Conservation (phyloP, 2,329 filamentous ascomycete species). For the Akanthomyces dipterigenus region DNA sequence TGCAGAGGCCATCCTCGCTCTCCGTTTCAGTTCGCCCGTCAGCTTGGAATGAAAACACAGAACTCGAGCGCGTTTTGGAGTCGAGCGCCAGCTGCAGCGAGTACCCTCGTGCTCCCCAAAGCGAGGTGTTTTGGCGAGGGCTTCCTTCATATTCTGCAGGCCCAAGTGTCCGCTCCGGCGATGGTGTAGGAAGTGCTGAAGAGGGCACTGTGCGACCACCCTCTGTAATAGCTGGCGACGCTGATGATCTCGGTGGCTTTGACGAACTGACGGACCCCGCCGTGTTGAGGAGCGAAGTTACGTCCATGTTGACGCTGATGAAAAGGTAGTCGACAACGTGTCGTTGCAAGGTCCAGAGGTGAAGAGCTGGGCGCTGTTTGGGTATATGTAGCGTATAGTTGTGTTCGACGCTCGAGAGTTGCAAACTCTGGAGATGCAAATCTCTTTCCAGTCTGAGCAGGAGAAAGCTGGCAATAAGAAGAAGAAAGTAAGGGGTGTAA, state of each 20-base stretch:
- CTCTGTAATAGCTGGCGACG: constrained; percentile 9
- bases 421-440: not conserved
- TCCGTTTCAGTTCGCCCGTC: constrained; percentile 7
- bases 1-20: not conserved
- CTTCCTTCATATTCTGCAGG: constrained; percentile 2
- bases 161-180: constrained; percentile 11
- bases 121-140: not conserved
- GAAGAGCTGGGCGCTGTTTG: not conserved
- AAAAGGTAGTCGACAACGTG: not conserved
- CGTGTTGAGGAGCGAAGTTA: constrained; percentile 12
- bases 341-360: not conserved
- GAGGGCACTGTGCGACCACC: constrained; percentile 10
- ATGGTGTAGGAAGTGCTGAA: constrained; percentile 12
- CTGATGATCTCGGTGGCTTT: constrained; percentile 9
- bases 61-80: not conserved
- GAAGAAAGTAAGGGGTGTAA: not conserved
- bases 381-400: not conserved
- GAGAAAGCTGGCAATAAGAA: not conserved
- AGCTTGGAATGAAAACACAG: constrained; percentile 1
- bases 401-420: not conserved
- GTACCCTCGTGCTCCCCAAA: not conserved
- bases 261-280: not conserved
- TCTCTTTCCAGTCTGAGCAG: not conserved
- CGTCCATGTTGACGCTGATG: constrained; percentile 8
- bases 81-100: not conserved